phyloP scores from a whole-genome alignment of 306 rosid genomes.

The Cercis canadensis region DNA sequence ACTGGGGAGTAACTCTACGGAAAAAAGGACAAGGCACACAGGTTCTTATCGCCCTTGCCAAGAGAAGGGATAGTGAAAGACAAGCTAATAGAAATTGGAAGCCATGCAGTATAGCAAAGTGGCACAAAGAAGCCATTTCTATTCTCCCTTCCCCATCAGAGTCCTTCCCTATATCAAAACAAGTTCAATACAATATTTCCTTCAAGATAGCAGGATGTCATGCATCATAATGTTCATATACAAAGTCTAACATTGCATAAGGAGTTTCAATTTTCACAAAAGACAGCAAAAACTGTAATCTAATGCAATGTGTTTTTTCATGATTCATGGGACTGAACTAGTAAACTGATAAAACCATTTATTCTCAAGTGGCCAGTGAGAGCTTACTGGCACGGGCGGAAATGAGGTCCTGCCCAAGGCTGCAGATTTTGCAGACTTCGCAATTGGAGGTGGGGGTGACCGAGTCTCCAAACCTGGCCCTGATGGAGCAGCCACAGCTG shows the following conservation, averaged over 20 bases:
- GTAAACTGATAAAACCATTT: conserved; percentile 1
- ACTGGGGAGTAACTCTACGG: conserved; percentile 12
- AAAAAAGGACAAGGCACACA: neutral
- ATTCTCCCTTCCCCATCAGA: conserved; percentile 8
- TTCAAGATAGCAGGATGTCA: neutral
- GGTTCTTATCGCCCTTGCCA: neutral
- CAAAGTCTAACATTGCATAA: neutral
- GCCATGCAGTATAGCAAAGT: neutral
- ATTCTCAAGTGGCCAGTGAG: conserved; percentile 17
- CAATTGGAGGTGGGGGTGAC: conserved; percentile 83
- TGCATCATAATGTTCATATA: neutral
- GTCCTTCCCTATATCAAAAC: neutral
- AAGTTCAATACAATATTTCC: neutral
- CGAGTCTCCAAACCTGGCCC: conserved; percentile 61
- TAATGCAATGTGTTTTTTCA: neutral
- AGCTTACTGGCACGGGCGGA: conserved; percentile 67
- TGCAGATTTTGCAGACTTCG: conserved; percentile 56
- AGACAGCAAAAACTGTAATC: neutral
- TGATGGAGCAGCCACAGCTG: conserved; percentile 43
- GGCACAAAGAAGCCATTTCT: neutral
- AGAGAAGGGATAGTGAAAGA: neutral
- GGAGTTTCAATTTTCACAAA: conserved; percentile 2
- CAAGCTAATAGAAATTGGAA: neutral
- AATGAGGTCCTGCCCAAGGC: conserved; percentile 48
- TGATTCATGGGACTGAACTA: conserved; percentile 1